Evolutionary conservation across 192 early-diverging fungal genomes (phyloP).

Genomic region (Coemansia sp.): DNA sequence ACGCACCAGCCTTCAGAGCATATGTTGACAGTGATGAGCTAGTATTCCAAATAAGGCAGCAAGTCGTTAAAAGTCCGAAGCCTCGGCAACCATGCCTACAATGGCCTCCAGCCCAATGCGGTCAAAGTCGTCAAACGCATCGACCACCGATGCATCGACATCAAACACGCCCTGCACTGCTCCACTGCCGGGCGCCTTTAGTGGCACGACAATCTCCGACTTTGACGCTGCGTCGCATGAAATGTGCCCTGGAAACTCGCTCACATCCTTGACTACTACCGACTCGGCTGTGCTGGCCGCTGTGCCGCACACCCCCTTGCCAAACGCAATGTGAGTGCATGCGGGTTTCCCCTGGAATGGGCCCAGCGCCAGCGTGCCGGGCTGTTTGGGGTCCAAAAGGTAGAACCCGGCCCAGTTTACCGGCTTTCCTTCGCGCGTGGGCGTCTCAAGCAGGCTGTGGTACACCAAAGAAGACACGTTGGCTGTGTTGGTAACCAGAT

Average conservation of each 20-base stretch:
- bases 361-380: conserved; percentile 60
- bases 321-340: conserved; percentile 79
- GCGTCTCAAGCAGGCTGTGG: conserved; percentile 67
- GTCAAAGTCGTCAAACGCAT: conserved; percentile 68
- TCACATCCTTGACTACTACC: conserved; percentile 72
- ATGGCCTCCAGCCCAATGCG: conserved; percentile 62
- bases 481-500: conserved; percentile 72
- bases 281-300: conserved; percentile 59
- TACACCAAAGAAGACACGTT: conserved; percentile 78
- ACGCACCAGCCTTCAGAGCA: too few relatives aligned
- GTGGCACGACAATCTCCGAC: conserved; percentile 86
- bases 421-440: conserved; percentile 54
- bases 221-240: conserved; percentile 82
- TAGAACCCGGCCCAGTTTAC: conserved; percentile 85
- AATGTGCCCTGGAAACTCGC: conserved; percentile 83
- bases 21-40: too few relatives aligned
- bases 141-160: conserved; percentile 60
- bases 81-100: conserved; percentile 56
- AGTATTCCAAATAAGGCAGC: too few relatives aligned
- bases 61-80: conserved; percentile 36
- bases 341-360: conserved; percentile 91
- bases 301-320: conserved; percentile 86
- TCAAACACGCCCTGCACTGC: conserved; percentile 64
- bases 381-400: conserved; percentile 51
- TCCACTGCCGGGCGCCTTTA: conserved; percentile 48